Base-by-base conservation (phyloP, 2,329 filamentous ascomycete genomes). In the Lecanosticta acicola region DNA sequence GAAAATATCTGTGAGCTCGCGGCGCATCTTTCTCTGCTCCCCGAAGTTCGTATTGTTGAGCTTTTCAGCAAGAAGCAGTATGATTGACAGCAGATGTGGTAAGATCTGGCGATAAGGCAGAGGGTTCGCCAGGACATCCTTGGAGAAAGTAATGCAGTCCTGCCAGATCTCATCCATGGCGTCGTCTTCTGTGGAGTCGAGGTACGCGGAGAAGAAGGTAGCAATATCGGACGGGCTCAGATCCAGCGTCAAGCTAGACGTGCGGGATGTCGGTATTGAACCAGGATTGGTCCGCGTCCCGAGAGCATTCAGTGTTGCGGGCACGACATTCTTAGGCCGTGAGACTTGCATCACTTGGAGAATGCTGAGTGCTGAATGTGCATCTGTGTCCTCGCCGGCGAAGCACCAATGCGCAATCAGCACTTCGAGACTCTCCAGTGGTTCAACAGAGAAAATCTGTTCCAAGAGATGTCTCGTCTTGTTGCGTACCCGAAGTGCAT, bases 111-210 rank as follows among this genome's bases (percentile, higher is more conserved):
- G 78, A 68, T 98, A 91, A 2, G 93, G 93, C 60, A 98, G 88
- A 1, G 93, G 94, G 61, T 98, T 98, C 18, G 84, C 82, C 20
- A 98, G 75, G 20, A 98, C 78, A 63, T 98, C 94, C 53, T 83
- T 85, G 49, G 97, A 68, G 66, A 98, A 98, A 0, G 84, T 80
- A 59, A 90, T 88, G 65, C 91, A 98, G 63, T 98, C 91, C 33
- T 83, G 77, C 93, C 93, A 98, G 39, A 98, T 95, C 67, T 98
- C 93, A 59, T 98, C 93, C 78, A 96, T 91, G 13, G 93, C 86
- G 70, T 98, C 93, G 59, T 98, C 93, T 61, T 98, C 93, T 10
- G 97, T 74, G 0, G 90, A 93, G 21, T 80, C 80, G 0, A 89
- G 84, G 66, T 98, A 98, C 51, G 93, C 86, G 5, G 95, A 86